phyloP scores from a whole-genome alignment of 352 stramenopile genomes.

The Pythium sp. region DNA sequence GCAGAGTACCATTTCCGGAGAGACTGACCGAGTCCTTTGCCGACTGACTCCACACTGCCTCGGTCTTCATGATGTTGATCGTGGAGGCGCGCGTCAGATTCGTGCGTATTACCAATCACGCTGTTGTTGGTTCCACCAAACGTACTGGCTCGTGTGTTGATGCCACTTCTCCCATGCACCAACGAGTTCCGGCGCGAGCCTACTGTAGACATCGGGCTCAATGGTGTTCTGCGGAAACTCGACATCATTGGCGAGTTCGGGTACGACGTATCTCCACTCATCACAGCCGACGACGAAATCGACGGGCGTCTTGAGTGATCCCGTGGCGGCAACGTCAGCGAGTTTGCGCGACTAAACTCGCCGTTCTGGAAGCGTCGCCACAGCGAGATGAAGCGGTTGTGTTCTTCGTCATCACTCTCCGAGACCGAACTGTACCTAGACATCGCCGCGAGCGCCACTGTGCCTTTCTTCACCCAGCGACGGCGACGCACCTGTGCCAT shows the following conservation, averaged over 20 bases:
- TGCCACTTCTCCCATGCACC: constrained; percentile 15
- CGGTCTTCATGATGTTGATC: constrained; percentile 16
- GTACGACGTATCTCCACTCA: constrained; percentile 52
- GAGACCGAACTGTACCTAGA: constrained; percentile 49
- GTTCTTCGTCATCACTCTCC: constrained; percentile 72
- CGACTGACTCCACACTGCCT: constrained; percentile 48
- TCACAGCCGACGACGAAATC: constrained; percentile 35
- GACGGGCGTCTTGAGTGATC: constrained; percentile 26
- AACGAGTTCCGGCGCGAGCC: constrained; percentile 7
- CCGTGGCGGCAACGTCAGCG: constrained; percentile 39
- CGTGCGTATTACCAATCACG: neutral
- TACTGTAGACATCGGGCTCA: constrained; percentile 27
- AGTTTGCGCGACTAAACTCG: constrained; percentile 71
- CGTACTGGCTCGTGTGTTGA: constrained; percentile 9
- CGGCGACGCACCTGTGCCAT: constrained; percentile 83
- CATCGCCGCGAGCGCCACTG: constrained; percentile 29
- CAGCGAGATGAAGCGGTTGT: constrained; percentile 59
- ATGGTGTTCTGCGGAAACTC: constrained; percentile 47
- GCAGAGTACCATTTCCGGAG: constrained; percentile 76
- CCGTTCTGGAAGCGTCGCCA: constrained; percentile 65
- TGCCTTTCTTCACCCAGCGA: constrained; percentile 74
- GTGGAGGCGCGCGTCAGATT: constrained; percentile 8
- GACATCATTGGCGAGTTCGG: constrained; percentile 62
- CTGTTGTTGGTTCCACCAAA: constrained; percentile 12
- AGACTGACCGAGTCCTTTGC: constrained; percentile 48